These are phyloP conservation scores for Trifolium pratense DNA, from an alignment of 306 rosid genomes.

Conservation along the genomic window DNA sequence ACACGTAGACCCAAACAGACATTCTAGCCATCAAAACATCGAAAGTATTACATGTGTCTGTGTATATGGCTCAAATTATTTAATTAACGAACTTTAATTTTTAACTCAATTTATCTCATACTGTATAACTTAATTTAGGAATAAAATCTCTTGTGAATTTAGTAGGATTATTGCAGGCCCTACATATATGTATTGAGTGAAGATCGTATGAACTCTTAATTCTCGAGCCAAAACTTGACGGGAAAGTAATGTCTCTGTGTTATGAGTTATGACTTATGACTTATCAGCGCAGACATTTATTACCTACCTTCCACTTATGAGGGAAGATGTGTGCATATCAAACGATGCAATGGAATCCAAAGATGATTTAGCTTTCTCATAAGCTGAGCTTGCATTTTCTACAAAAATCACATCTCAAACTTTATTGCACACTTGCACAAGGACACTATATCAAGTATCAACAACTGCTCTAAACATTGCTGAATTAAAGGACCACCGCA, in stretches of 20 bases:
- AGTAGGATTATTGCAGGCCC: too few species aligned
- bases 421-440: conserved; percentile 11
- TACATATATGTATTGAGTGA: not conserved
- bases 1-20: too few species aligned
- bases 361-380: conserved; percentile 3
- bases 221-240: conserved; percentile 35
- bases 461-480: not conserved
- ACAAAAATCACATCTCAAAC: not conserved
- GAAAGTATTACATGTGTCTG: too few species aligned
- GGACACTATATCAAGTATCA: not conserved
- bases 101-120: too few species aligned
- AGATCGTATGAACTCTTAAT: not conserved
- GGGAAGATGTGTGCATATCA: conserved; percentile 30
- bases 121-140: too few species aligned
- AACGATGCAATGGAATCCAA: conserved; percentile 30
- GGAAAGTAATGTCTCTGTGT: conserved; percentile 43
- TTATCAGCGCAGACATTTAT: conserved; percentile 49
- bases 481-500: conserved; percentile 19
- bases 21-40: too few species aligned
- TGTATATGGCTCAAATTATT: too few species aligned
- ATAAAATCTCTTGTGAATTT: too few species aligned
- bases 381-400: not conserved
- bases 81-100: too few species aligned
- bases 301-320: conserved; percentile 27
- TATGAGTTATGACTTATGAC: conserved; percentile 51